These are phyloP conservation scores for Pogostemon cablin DNA, from an alignment of 257 asterid genomes.

Conservation along the genomic window DNA sequence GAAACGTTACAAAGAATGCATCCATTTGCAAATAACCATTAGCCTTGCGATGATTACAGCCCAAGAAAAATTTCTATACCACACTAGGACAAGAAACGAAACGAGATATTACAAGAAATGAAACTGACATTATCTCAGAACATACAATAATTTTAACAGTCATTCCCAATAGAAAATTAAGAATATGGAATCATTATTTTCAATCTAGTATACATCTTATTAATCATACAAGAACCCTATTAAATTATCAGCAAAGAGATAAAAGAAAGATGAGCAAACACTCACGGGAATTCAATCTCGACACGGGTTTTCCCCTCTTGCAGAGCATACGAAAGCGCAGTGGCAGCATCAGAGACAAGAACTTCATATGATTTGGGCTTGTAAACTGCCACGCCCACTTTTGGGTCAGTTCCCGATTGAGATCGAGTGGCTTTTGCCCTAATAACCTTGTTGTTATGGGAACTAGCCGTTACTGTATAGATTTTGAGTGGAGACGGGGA, in stretches of 20 bases:
- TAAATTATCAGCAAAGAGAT: neutral
- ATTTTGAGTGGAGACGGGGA: conserved; percentile 26
- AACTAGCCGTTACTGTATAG: conserved; percentile 26
- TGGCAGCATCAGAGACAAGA: conserved; percentile 85
- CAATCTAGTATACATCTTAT: conserved; percentile 3
- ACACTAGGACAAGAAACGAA: too few species aligned
- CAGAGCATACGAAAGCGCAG: conserved; percentile 71
- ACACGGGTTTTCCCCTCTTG: conserved; percentile 74
- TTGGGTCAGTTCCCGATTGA: conserved; percentile 52
- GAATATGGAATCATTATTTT: neutral
- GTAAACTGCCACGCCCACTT: conserved; percentile 83
- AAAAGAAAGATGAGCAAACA: neutral
- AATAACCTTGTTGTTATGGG: conserved; percentile 43
- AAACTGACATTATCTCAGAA: neutral
- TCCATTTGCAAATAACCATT: neutral
- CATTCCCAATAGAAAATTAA: conserved; percentile 1
- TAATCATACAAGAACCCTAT: neutral
- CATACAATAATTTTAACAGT: neutral
- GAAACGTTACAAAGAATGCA: neutral
- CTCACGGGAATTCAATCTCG: conserved; percentile 95
- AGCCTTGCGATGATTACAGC: neutral
- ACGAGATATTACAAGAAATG: too few species aligned
- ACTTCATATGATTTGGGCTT: conserved; percentile 88
- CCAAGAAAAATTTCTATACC: too few species aligned
- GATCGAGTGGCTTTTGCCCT: conserved; percentile 51